Evolutionary conservation across 2,329 filamentous ascomycete genomes (phyloP).

Genomic region (Arthroderma uncinatum): DNA sequence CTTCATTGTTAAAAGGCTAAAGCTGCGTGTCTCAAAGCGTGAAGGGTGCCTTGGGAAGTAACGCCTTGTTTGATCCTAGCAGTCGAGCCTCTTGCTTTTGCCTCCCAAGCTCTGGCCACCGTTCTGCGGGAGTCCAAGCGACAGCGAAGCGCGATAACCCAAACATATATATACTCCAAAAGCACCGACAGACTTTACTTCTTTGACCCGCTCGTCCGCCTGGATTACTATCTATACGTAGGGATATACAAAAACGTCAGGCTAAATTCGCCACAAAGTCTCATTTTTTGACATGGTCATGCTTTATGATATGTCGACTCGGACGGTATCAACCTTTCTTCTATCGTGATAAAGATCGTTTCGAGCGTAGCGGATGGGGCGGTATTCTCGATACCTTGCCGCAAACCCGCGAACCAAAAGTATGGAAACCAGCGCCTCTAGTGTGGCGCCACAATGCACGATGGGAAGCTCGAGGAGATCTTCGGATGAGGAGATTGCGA

Average conservation of each 20-base stretch:
- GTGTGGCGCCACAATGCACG: neutral
- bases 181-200: neutral
- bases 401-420: neutral
- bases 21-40: neutral
- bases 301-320: constrained; percentile 4
- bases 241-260: neutral
- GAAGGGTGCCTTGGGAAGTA: constrained; percentile 1
- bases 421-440: neutral
- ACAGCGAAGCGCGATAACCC: neutral
- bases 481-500: neutral
- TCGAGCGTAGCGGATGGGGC: neutral
- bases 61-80: neutral
- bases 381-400: neutral
- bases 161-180: neutral
- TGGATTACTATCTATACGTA: neutral
- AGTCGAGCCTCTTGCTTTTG: neutral
- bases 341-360: neutral
- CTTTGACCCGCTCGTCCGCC: neutral
- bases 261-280: neutral
- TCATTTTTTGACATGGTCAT: constrained; percentile 2
- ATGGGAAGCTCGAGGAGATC: constrained; percentile 3
- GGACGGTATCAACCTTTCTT: neutral
- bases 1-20: constrained; percentile 3
- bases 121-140: neutral
- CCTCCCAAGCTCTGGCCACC: neutral